Conservation (phyloP, 257 asterid genomes). For the Ilex asprella region DNA sequence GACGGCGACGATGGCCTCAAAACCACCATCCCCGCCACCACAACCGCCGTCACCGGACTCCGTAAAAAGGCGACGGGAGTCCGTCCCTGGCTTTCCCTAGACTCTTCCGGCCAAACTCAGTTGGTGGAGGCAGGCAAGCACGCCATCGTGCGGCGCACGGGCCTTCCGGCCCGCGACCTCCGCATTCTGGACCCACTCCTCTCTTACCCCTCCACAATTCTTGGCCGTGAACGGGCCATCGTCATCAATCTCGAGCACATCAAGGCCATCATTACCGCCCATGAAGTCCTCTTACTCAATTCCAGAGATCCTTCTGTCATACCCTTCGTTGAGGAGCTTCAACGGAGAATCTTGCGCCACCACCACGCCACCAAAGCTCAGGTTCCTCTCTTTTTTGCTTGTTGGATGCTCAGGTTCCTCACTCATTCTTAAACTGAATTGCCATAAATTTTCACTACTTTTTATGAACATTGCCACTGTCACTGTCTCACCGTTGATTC, state of each 20-base stretch:
- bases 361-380: slow-evolving; percentile 67
- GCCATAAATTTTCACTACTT: not conserved
- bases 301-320: slow-evolving; percentile 81
- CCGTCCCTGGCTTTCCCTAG: slow-evolving; percentile 77
- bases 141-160: slow-evolving; percentile 91
- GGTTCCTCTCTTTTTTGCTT: slow-evolving; percentile 36
- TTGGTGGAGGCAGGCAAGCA: slow-evolving; percentile 89
- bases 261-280: slow-evolving; percentile 92
- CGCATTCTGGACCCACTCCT: slow-evolving; percentile 82
- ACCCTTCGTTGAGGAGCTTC: slow-evolving; percentile 87
- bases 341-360: slow-evolving; percentile 65
- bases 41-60: slow-evolving; percentile 24
- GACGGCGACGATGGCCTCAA: slow-evolving; percentile 34
- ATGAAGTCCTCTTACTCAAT: slow-evolving; percentile 76
- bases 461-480: too few relatives aligned
- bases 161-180: slow-evolving; percentile 95
- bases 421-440: not conserved
- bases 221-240: slow-evolving; percentile 91
- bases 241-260: slow-evolving; percentile 93
- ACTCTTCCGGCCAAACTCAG: slow-evolving; percentile 78
- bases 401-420: slow-evolving; percentile 66
- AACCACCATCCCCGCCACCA: slow-evolving; percentile 17
- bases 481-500: too few relatives aligned
- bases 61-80: slow-evolving; percentile 85
- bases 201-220: slow-evolving; percentile 80